Evolutionary conservation across 176 grass and related monocot species (phyloP), one percentile per base, ranked within the genome.

Genomic region (Carex littledalei): DNA sequence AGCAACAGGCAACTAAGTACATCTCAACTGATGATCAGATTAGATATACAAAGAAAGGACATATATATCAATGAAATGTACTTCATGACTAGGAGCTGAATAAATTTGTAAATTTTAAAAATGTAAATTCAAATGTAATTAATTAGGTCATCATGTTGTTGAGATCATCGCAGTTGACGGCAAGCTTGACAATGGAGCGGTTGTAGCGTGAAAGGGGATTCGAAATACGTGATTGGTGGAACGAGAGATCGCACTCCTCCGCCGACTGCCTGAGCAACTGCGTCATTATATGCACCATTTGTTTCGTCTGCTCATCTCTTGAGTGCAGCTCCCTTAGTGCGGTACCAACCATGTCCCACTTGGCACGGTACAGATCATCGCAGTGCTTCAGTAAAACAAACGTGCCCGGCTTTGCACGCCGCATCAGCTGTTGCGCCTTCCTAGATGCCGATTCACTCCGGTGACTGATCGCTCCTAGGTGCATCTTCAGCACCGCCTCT

Each of bases 131-230:
- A 50, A 50, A 50, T 50, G 35, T 2, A 43, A 47, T 47, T 45
- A 72, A 47, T 47, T 45, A 72, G 68, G 39, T 47, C 79, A 63
- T 81, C 11, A 81, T 81, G 26, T 81, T 81, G 79, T 37, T 81
- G 20, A 81, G 57, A 13, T 81, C 79, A 26, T 81, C 31, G 9
- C 54, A 62, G 56, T 81, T 81, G 60, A 37, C 13, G 0, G 79
- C 32, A 18, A 81, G 56, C 55, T 63, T 81, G 34, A 47, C 41
- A 16, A 81, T 58, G 34, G 56, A 45, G 5, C 31, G 34, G 34
- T 62, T 62, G 79, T 63, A 64, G 79, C 32, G 26, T 4, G 26
- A 3, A 9, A 81, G 34, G 34, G 79, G 79, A 15, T 62, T 81
- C 3, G 17, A 8, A 2, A 43, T 62, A 29, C 32, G 34, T 6